A percentile compares a stretch with the other conserved stretches of the same genome.
Conservation (phyloP, 495 filamentous ascomycete genomes). For the Annulohypoxylon moriforme region DNA sequence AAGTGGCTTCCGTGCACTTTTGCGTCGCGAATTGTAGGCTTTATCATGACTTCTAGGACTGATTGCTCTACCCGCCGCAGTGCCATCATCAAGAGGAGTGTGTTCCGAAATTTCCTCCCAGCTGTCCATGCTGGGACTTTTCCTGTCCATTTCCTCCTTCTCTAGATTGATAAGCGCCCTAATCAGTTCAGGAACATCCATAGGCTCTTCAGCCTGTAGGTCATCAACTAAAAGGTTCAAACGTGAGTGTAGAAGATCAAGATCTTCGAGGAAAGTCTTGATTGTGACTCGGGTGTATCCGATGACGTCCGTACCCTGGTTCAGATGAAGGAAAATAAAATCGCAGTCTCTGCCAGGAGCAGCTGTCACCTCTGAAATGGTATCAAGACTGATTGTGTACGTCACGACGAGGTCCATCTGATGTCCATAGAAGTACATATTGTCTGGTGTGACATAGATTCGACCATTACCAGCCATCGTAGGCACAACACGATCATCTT, state of each 20-base stretch:
- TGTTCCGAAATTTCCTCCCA: constrained; percentile 87
- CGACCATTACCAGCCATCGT: constrained; percentile 71
- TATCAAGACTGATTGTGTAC: constrained; percentile 75
- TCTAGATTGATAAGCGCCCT: constrained; percentile 67
- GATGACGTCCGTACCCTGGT: constrained; percentile 67
- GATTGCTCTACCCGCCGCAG: constrained; percentile 54
- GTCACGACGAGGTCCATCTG: constrained; percentile 92
- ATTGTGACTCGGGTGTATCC: constrained; percentile 80
- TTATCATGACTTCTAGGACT: constrained; percentile 62
- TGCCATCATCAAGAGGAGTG: constrained; percentile 70
- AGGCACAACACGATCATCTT: constrained; percentile 49
- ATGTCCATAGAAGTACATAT: constrained; percentile 96
- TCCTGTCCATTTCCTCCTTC: constrained; percentile 64
- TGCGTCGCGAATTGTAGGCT: constrained; percentile 69
- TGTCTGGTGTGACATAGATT: constrained; percentile 84
- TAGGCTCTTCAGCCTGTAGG: constrained; percentile 71
- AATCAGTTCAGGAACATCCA: constrained; percentile 64
- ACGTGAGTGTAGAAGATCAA: constrained; percentile 81
- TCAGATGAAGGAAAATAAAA: constrained; percentile 89
- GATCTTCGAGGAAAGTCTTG: constrained; percentile 91
- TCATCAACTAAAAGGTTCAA: constrained; percentile 86
- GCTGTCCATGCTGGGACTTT: constrained; percentile 83
- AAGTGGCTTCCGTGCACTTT: constrained; percentile 62
- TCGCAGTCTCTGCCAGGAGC: constrained; percentile 92
- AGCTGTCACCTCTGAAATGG: constrained; percentile 87